Base-by-base conservation (phyloP, 2,329 filamentous ascomycete genomes). In the Fusarium heterosporum region DNA sequence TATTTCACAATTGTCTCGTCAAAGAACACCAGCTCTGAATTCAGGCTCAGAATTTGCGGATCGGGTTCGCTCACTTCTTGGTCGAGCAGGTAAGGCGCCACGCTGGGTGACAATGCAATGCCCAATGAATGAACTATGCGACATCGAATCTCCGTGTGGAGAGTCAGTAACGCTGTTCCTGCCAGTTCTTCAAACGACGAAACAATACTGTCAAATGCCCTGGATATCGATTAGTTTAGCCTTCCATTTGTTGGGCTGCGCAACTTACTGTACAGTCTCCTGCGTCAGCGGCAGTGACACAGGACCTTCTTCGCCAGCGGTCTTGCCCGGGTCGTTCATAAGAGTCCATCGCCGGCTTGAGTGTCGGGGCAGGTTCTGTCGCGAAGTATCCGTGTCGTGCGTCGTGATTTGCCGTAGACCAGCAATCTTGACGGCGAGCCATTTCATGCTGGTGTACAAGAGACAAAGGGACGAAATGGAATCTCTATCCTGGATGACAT, bases 381-480 rank as follows among this genome's bases (percentile, higher is more conserved):
- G 80, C 66, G 88, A 85, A 30, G 88, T 88, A 77, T 93, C 88
- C 36, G 87, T 86, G 43, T 92, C 88, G 62, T 90, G 88, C 51
- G 86, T 84, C 19, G 92, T 95, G 72, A 97, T 93, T 74, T 95
- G 90, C 40, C 96, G 88, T 52, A 99, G 84, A 57, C 92, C 85
- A n/a, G 85, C 82, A 40, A 97, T 89, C 79, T 95, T 96, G 70
- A 90, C 90, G 19, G 92, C 89, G 34, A 99, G 87, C 96, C 96
- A 99, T 82, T 96, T 96, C 93, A 98, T 97, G 81, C 94, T 97
- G 48, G 94, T 97, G 78, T 97, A 96, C 34, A 99, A 83, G 38
- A 97, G 85, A 71, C 94, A 97, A 6, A 99, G 81, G 6, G 91
- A 91, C 41, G 90, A 88, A 28, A 98, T 90, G 6, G 90, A 91